Percentiles rank a stretch among this genome's conserved stretches.
Evolutionary conservation across 495 filamentous ascomycete species (phyloP).

Genomic region (Talaromyces wortmannii): DNA sequence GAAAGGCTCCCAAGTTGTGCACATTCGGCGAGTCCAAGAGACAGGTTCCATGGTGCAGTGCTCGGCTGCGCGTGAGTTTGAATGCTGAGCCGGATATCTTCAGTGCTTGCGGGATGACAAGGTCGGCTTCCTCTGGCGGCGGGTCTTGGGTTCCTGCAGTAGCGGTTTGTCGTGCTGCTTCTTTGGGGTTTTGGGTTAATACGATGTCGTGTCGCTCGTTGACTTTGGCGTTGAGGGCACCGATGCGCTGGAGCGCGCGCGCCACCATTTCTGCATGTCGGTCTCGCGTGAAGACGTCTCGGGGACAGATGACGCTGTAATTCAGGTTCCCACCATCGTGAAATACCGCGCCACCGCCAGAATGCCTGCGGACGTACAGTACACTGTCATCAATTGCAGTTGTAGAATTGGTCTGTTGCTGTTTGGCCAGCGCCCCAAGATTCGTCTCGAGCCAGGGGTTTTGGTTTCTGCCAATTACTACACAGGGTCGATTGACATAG

Average conservation of each 20-base stretch:
- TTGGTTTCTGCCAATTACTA: conserved; percentile 92
- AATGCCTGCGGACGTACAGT: conserved; percentile 70
- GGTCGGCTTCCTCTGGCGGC: conserved; percentile 5
- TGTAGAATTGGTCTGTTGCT: neutral
- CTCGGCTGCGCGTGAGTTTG: conserved; percentile 71
- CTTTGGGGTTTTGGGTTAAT: conserved; percentile 30
- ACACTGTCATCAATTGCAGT: conserved; percentile 18
- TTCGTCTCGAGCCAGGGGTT: conserved; percentile 95
- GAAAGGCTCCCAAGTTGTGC: conserved; percentile 51
- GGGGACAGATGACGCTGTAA: conserved; percentile 82
- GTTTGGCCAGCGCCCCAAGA: conserved; percentile 46
- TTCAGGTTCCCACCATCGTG: conserved; percentile 92
- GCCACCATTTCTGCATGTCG: conserved; percentile 89
- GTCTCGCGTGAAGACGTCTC: conserved; percentile 66
- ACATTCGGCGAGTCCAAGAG: conserved; percentile 68
- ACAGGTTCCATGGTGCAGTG: conserved; percentile 90
- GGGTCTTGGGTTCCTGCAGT: conserved; percentile 3
- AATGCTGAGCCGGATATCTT: conserved; percentile 93
- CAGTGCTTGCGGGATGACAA: conserved; percentile 34
- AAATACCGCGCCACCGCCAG: conserved; percentile 88
- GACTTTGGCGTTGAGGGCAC: conserved; percentile 51
- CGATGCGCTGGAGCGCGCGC: conserved; percentile 53
- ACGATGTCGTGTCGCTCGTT: conserved; percentile 95
- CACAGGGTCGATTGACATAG: conserved; percentile 77
- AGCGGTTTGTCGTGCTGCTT: conserved; percentile 1